phyloP scores from a whole-genome alignment of 768 basidiomycete species.

The Cystobasidium tubakii region DNA sequence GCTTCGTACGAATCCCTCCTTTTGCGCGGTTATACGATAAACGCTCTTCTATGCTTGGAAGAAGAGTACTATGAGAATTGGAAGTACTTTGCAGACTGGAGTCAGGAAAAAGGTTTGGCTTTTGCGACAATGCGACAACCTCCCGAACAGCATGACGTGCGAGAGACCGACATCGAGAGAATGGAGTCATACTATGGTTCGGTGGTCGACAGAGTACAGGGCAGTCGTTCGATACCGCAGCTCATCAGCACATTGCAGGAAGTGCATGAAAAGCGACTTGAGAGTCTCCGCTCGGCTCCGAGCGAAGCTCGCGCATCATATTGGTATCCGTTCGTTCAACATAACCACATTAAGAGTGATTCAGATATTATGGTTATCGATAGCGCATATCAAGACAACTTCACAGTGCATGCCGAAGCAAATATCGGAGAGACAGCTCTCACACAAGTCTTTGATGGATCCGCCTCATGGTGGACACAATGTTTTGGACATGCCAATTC shows the following conservation, averaged over 20 bases:
- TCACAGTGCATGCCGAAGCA: conserved; percentile 59
- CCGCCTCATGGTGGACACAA: conserved; percentile 99
- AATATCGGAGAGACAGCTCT: neutral
- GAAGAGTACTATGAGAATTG: conserved; percentile 82
- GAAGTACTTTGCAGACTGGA: conserved; percentile 74
- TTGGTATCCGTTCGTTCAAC: conserved; percentile 99
- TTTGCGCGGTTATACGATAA: conserved; percentile 82
- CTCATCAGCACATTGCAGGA: conserved; percentile 60
- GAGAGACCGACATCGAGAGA: conserved; percentile 53
- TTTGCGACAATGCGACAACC: conserved; percentile 49
- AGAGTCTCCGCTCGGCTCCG: conserved; percentile 71
- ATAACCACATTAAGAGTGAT: conserved; percentile 62
- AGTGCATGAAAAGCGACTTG: conserved; percentile 62
- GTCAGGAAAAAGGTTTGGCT: conserved; percentile 59
- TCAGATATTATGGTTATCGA: conserved; percentile 82
- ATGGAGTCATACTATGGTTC: conserved; percentile 67
- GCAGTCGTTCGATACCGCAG: conserved; percentile 49
- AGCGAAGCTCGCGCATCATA: conserved; percentile 66
- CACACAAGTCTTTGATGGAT: conserved; percentile 64
- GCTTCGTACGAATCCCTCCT: conserved; percentile 85
- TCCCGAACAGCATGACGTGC: conserved; percentile 40
- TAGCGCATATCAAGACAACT: conserved; percentile 79
- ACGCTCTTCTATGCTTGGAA: conserved; percentile 73
- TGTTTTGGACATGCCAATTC: conserved; percentile 76
- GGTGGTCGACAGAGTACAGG: conserved; percentile 48